Base-by-base conservation (phyloP, 495 filamentous ascomycete species). In the Neurospora pannonica region DNA sequence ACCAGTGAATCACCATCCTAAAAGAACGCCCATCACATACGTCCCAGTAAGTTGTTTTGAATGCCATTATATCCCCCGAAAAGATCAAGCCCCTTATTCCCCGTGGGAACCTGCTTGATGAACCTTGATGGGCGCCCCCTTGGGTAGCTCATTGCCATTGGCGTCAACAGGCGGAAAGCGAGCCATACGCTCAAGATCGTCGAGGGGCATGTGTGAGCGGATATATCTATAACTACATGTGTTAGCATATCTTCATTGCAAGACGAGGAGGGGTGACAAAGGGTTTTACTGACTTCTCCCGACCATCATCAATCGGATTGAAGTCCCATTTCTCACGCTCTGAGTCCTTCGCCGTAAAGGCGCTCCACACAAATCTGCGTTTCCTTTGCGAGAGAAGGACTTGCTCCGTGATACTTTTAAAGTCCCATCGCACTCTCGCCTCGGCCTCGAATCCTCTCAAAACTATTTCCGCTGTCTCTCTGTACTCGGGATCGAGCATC, bases 371-470 rank as follows among this genome's bases (percentile, higher is more conserved):
- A 7, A 96, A 80, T 37, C 89, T 85, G 13, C 94, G 86, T 60
- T 88, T 88, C 13, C 93, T 88, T 84, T 97, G 94, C 46, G 90
- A 92, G 19, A 82, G 76, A 31, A 95, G 77, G 0, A 95, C 93
- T 37, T 92, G 86, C 43, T 86, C 77, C 21, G 89, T 91, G 76
- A 97, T 94, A 42, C 81, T 81, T 42, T 89, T 86, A 76, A 97
- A 88, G 73, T 97, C 88, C 94, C 94, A 97, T 62, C 89, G 89
- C 21, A 82, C 80, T 67, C 85, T 80, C 9, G 90, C 89, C 79
- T 96, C 93, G 13, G 84, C 83, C 60, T 88, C 81, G 80, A 97
- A 96, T 67, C 83, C 85, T 4, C 86, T 85, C 72, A 90, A 81
- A 79, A 87, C 70, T 82, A 78, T 72, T 81, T 84, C 75, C 67